Conservation (phyloP, 78 protist genomes). For the Diacronema lutheri region DNA sequence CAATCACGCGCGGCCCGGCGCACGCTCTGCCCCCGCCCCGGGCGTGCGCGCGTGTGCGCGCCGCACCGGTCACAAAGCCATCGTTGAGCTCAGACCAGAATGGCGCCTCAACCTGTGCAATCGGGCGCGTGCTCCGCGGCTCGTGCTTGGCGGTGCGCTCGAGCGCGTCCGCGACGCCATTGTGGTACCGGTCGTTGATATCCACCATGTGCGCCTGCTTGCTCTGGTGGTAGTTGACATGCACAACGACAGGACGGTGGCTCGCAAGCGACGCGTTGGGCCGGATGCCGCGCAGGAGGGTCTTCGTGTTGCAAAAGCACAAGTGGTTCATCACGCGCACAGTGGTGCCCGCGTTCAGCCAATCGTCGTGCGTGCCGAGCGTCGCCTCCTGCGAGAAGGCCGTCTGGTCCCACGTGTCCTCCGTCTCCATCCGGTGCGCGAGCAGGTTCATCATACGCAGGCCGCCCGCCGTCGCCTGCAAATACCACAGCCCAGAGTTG, state of each 20-base stretch:
- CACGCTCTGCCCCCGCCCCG: too few relatives aligned
- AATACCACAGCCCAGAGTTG: constrained; percentile 21
- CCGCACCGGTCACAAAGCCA: too few relatives aligned
- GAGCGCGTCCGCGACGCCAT: background rate
- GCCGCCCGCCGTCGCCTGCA: background rate
- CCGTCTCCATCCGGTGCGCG: background rate
- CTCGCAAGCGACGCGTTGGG: background rate
- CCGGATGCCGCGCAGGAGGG: background rate
- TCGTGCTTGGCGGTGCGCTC: too few relatives aligned
- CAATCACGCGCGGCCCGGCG: too few relatives aligned
- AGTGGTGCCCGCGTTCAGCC: background rate
- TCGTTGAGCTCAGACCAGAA: too few relatives aligned
- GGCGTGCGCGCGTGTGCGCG: too few relatives aligned
- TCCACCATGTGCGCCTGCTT: background rate
- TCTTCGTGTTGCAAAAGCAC: constrained; percentile 15
- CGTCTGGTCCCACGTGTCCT: constrained; percentile 20
- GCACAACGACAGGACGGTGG: constrained; percentile 7
- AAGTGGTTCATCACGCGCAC: background rate
- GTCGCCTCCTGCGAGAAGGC: constrained; percentile 10
- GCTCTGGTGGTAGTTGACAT: constrained; percentile 19
- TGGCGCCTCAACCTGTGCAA: too few relatives aligned
- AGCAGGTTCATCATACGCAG: constrained; percentile 1
- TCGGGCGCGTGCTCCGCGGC: too few relatives aligned
- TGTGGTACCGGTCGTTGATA: background rate
- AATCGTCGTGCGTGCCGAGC: constrained; percentile 2